Percentiles rank a stretch among this genome's conserved stretches.
These are phyloP conservation scores for Dipodascus geniculatus DNA, from an alignment of 805 yeast species.

Conservation along the genomic window DNA sequence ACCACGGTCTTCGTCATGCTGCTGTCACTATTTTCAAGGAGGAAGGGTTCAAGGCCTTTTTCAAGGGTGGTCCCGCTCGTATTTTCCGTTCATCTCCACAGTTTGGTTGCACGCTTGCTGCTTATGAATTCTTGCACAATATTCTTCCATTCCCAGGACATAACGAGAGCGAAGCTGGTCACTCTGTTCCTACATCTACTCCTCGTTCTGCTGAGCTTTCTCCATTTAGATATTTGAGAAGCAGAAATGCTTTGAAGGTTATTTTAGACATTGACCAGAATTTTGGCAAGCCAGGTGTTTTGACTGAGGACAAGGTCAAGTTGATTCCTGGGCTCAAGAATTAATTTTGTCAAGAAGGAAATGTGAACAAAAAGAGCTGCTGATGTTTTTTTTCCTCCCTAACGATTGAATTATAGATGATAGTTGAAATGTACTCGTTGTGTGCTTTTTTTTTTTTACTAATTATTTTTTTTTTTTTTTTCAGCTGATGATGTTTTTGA, in stretches of 20 bases:
- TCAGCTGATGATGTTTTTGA: not conserved
- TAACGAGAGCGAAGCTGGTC: slow-evolving; percentile 32
- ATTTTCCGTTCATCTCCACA: slow-evolving; percentile 94
- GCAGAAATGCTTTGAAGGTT: slow-evolving; percentile 32
- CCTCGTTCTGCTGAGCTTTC: slow-evolving; percentile 14
- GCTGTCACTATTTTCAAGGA: slow-evolving; percentile 60
- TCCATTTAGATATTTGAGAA: slow-evolving; percentile 28
- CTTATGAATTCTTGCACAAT: slow-evolving; percentile 81
- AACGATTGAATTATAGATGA: not conserved
- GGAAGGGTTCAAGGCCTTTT: slow-evolving; percentile 78
- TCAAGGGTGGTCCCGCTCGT: slow-evolving; percentile 95
- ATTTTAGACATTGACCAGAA: slow-evolving; percentile 34
- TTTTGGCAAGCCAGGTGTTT: slow-evolving; percentile 29
- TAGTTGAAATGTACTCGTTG: not conserved
- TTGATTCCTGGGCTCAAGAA: slow-evolving; percentile 13
- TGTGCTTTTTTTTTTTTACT: too few relatives aligned
- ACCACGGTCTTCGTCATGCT: slow-evolving; percentile 70
- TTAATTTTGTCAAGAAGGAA: not conserved
- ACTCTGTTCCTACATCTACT: slow-evolving; percentile 28
- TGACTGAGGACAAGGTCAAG: slow-evolving; percentile 17
- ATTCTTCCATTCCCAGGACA: slow-evolving; percentile 52
- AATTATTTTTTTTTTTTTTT: too few relatives aligned
- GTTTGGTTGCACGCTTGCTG: slow-evolving; percentile 95
- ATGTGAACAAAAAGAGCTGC: not conserved
- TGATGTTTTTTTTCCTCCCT: not conserved